Evolutionary conservation across 768 basidiomycete genomes (phyloP), one percentile per base, ranked within the genome.

Genomic region (Mycena chlorophos): DNA sequence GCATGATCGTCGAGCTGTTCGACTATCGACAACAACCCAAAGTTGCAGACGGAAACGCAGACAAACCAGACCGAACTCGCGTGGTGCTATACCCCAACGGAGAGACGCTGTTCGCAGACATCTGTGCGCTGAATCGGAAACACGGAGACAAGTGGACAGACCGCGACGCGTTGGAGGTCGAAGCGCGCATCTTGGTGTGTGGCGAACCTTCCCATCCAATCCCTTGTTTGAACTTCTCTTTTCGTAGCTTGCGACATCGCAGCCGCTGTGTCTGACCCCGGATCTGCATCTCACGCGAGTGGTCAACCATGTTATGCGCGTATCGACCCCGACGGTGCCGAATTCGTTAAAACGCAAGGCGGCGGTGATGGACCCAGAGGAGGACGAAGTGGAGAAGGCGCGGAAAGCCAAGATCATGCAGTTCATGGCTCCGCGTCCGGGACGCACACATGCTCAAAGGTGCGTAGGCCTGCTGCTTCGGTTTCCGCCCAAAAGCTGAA

Each of bases 1-100:
- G 89, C 63, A 84, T 94, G 81, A 79, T 94, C 55, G 91, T 92
- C 2, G 91, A 94, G 66, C 78, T 93, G 23, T 74, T 88, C 30
- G 90, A 94, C 66, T 88, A 89, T 64, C 79, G 89, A 10, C 83
- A 85, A 5, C 77, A 80, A 37, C 56, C 53, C 52, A 78, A 73
- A 65, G 68, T 66, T 51, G 84, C 80, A 54, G 86, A 89, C 29
- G 74, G 80, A n/a, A 66, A 75, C 0, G 77, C 80, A 14, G 83
- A 81, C 63, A 80, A 77, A 58, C 83, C 86, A 1, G 81, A 85
- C 58, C 75, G 71, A 58, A 86, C 86, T 48, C 86, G 88, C 48
- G 85, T 88, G 12, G 85, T 91, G 13, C 80, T 94, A 22, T 86
- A 87, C 54, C 88, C 91, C 17, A 91, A 83, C 57, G 71, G 82